Conservation (phyloP, 2,329 filamentous ascomycete genomes). For the Keithomyces neogunnii region DNA sequence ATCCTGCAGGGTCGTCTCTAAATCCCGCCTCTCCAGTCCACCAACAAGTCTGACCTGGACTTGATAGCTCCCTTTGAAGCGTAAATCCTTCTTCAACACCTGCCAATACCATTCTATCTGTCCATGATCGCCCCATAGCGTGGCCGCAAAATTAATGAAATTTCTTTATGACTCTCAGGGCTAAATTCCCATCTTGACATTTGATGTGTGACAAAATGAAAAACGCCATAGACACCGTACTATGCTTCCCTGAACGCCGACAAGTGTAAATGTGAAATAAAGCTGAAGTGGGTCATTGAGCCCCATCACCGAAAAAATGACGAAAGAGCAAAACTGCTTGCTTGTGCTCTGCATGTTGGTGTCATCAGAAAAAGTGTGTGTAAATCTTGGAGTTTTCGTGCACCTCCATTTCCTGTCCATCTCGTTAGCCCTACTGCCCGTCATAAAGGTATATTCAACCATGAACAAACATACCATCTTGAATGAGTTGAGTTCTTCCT, state of each 20-base stretch:
- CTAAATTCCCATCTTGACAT: slow-evolving; percentile 25
- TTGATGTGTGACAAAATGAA: slow-evolving; percentile 21
- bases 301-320: slow-evolving; percentile 18
- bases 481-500: slow-evolving; percentile 98
- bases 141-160: slow-evolving; percentile 25
- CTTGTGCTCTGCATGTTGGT: slow-evolving; percentile 12
- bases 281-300: slow-evolving; percentile 21
- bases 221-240: slow-evolving; percentile 50
- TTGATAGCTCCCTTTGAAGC: background rate
- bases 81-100: background rate
- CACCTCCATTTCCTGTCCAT: slow-evolving; percentile 89
- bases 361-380: slow-evolving; percentile 95
- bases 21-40: background rate
- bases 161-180: slow-evolving; percentile 25
- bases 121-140: slow-evolving; percentile 3
- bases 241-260: slow-evolving; percentile 48
- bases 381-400: slow-evolving; percentile 98
- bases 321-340: slow-evolving; percentile 17
- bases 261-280: slow-evolving; percentile 38
- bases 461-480: slow-evolving; percentile 58
- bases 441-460: no score
- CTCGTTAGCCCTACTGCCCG: slow-evolving; percentile 25
- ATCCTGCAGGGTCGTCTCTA: background rate
- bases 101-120: background rate
- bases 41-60: background rate